phyloP scores from a whole-genome alignment of 495 filamentous ascomycete species.

The Hypoxylon cercidicola region DNA sequence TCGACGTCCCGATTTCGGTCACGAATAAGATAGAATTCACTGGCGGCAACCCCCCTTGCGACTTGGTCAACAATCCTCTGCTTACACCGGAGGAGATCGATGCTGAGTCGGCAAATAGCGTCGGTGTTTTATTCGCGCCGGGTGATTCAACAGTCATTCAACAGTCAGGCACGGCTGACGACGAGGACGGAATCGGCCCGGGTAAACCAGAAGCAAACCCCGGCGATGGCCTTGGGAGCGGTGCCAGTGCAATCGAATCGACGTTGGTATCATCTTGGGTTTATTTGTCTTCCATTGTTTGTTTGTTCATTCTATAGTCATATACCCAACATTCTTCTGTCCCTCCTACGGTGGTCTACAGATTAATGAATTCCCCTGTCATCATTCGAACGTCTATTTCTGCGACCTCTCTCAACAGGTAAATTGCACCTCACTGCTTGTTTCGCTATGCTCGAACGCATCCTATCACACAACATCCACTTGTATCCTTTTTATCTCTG shows the following conservation, averaged over 20 bases:
- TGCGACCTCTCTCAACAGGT: no score
- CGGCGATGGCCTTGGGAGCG: constrained; percentile 45
- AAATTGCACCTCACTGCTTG: no score
- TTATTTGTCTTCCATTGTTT: constrained; percentile 6
- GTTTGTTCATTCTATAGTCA: constrained; percentile 13
- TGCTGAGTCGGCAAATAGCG: constrained; percentile 44
- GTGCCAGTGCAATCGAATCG: constrained; percentile 37
- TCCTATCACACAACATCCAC: no score
- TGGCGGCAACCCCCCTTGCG: constrained; percentile 55
- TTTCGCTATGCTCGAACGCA: no score
- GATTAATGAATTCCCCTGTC: neutral
- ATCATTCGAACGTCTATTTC: neutral
- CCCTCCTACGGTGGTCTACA: neutral
- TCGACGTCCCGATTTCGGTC: constrained; percentile 71
- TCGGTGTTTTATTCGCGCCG: constrained; percentile 58
- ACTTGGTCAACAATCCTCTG: constrained; percentile 56
- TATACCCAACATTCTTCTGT: neutral
- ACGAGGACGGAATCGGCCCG: constrained; percentile 45
- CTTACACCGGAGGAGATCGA: constrained; percentile 53
- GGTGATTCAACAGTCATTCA: constrained; percentile 54
- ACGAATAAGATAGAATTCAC: constrained; percentile 67
- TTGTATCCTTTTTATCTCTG: no score
- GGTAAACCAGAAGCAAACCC: constrained; percentile 36
- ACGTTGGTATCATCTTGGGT: constrained; percentile 9
- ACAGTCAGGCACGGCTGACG: constrained; percentile 29